A percentile compares a stretch with the other conserved stretches of the same genome.
Conservation (phyloP, 2,329 filamentous ascomycete genomes). For the Botrytis squamosa region DNA sequence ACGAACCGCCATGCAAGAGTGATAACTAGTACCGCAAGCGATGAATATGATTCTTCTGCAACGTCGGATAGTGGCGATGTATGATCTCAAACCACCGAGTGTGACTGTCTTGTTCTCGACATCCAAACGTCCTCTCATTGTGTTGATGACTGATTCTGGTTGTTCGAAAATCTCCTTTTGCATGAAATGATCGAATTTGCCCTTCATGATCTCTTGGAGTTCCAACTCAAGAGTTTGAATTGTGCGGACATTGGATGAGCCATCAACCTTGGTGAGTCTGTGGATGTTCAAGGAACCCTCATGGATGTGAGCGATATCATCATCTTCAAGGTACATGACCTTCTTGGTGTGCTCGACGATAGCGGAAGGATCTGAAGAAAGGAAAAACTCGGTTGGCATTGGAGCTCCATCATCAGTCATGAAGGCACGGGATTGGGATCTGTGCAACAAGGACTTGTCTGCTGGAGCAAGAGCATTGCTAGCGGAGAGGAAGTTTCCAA, state of each 20-base stretch:
- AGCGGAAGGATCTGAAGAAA: conserved; percentile 96
- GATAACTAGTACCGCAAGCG: conserved; percentile 96
- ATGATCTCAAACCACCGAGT: conserved; percentile 90
- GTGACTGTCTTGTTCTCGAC: conserved; percentile 91
- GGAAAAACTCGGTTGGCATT: conserved; percentile 98
- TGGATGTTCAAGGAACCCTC: conserved; percentile 99
- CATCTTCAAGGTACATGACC: conserved; percentile 98
- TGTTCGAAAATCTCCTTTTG: conserved; percentile 99
- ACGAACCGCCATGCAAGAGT: conserved; percentile 99
- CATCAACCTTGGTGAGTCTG: conserved; percentile 94
- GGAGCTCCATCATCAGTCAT: conserved; percentile 97
- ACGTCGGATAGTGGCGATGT: conserved; percentile 93
- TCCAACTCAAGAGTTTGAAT: conserved; percentile 99
- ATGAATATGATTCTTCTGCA: conserved; percentile 99
- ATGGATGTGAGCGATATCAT: conserved; percentile 99
- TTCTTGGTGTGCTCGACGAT: conserved; percentile 99
- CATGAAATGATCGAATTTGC: conserved; percentile 99
- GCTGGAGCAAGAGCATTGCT: conserved; percentile 76
- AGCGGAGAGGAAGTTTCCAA: conserved; percentile 64
- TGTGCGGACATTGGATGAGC: conserved; percentile 92
- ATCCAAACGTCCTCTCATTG: conserved; percentile 98
- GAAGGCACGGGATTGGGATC: conserved; percentile 97
- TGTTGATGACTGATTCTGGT: conserved; percentile 98
- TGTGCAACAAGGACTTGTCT: conserved; percentile 97
- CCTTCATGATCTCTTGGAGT: conserved; percentile 99